A percentile compares a stretch with the other conserved stretches of the same genome.
phyloP scores from a whole-genome alignment of 2,329 filamentous ascomycete genomes.

The Aspergillus tamarii region DNA sequence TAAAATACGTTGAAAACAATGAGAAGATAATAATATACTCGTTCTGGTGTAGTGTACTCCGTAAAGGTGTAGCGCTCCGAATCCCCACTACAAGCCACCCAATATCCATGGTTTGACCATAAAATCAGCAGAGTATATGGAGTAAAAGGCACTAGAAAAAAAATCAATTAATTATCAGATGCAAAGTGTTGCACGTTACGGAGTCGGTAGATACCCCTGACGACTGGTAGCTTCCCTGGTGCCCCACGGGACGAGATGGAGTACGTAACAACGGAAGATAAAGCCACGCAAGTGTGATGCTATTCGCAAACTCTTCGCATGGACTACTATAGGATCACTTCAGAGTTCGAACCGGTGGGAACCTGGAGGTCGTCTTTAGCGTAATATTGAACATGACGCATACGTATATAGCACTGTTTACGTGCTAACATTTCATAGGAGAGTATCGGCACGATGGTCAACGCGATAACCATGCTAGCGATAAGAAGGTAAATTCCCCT shows the following conservation, averaged over 20 bases:
- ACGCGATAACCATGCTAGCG: background rate
- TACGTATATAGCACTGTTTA: background rate
- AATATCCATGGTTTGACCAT: background rate
- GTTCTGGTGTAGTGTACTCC: background rate
- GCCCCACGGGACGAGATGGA: background rate
- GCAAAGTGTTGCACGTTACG: background rate
- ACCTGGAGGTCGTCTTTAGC: background rate
- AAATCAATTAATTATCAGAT: background rate
- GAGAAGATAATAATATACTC: background rate
- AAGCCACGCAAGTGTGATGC: background rate
- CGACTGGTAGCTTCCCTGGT: background rate
- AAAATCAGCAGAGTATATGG: background rate
- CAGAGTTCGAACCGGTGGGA: background rate
- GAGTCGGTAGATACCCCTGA: background rate
- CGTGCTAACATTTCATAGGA: background rate
- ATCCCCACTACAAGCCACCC: conserved; percentile 7
- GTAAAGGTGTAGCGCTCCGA: background rate
- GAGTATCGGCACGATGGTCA: background rate
- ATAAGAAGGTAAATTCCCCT: background rate
- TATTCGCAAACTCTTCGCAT: background rate
- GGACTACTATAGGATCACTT: background rate
- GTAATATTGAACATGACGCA: background rate
- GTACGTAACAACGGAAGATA: conserved; percentile 1
- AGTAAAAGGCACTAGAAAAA: background rate
- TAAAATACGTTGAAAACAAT: background rate